These are phyloP conservation scores for Sherardia arvensis DNA, from an alignment of 257 asterid genomes.

Conservation along the genomic window DNA sequence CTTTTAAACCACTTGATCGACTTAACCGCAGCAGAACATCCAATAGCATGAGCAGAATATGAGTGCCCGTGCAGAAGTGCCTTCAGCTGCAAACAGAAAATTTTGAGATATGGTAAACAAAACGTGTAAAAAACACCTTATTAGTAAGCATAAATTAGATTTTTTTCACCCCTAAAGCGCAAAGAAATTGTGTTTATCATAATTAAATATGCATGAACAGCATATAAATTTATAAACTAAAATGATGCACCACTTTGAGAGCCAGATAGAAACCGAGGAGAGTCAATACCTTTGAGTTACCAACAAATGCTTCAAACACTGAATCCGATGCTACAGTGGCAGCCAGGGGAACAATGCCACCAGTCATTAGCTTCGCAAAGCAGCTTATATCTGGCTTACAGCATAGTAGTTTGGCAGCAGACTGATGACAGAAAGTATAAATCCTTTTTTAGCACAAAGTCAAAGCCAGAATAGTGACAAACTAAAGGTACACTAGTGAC, in stretches of 20 bases:
- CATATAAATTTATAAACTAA: not conserved
- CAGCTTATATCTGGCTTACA: slow-evolving; percentile 95
- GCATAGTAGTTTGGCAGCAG: slow-evolving; percentile 76
- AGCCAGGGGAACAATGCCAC: slow-evolving; percentile 93
- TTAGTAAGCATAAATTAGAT: not conserved
- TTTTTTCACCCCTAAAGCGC: not conserved
- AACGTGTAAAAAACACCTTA: not conserved
- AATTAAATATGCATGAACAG: not conserved
- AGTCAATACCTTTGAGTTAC: slow-evolving; percentile 73
- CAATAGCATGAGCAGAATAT: slow-evolving; percentile 92
- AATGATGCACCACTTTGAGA: not conserved
- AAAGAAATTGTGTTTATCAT: not conserved
- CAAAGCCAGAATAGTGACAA: not conserved
- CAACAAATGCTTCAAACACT: slow-evolving; percentile 71
- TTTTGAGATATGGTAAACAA: not conserved
- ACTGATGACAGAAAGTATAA: slow-evolving; percentile 32
- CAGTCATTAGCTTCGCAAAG: slow-evolving; percentile 92
- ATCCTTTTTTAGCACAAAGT: slow-evolving; percentile 9
- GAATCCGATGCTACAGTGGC: slow-evolving; percentile 77
- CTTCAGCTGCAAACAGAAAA: slow-evolving; percentile 55
- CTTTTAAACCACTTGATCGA: slow-evolving; percentile 90
- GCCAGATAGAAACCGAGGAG: slow-evolving; percentile 4
- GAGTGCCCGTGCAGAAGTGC: slow-evolving; percentile 99
- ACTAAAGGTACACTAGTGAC: not conserved
- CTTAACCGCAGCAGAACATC: slow-evolving; percentile 81